Evolutionary conservation across 352 stramenopile species (phyloP).

Genomic region (Stramenopiles sp.): DNA sequence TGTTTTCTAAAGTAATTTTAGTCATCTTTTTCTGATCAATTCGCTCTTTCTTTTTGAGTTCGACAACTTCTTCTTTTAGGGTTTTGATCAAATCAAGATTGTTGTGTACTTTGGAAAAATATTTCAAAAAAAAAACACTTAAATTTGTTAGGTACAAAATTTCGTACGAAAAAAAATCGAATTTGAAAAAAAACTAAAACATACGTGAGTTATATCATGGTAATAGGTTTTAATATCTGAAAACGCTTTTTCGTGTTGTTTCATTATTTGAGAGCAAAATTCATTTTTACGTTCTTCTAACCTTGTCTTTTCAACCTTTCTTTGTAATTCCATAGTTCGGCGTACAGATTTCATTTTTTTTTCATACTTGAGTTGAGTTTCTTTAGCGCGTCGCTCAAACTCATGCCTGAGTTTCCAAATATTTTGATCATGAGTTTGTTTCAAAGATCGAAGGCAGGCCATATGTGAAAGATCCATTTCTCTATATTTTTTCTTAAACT

Average conservation of each 20-base stretch:
- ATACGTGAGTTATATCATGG: constrained; percentile 73
- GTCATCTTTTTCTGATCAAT: constrained; percentile 65
- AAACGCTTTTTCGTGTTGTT: constrained; percentile 57
- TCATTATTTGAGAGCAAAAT: constrained; percentile 45
- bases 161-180: no score
- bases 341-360: constrained; percentile 17
- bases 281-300: no score
- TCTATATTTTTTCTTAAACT: no score
- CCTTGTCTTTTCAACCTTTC: no score
- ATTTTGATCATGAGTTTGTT: constrained; percentile 51
- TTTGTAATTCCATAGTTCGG: no score
- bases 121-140: no score
- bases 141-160: no score
- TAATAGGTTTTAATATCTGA: constrained; percentile 83
- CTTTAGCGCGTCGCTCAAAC: constrained; percentile 47
- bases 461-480: no score
- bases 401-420: constrained; percentile 51
- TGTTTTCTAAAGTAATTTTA: constrained; percentile 69
- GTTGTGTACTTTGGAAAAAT: no score
- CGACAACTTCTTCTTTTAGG: constrained; percentile 60
- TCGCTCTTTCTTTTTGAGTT: constrained; percentile 69
- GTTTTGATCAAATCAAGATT: constrained; percentile 78
- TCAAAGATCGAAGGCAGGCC: constrained; percentile 21
- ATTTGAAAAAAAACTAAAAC: no score
- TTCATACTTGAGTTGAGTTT: constrained; percentile 33